Conservation (phyloP, 805 yeast species). For the Monosporozyma servazzii region DNA sequence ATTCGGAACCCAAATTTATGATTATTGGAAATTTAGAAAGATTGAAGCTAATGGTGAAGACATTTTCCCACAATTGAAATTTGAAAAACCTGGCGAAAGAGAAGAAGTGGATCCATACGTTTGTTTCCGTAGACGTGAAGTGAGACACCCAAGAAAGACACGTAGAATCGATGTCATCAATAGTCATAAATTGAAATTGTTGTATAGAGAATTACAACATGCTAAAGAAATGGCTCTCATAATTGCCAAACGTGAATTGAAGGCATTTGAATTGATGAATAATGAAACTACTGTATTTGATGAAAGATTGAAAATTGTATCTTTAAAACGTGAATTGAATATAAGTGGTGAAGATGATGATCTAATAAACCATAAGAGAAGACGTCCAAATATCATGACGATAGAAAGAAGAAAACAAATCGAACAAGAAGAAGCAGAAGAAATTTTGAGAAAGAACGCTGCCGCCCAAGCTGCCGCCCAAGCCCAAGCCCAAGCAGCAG, state of each 20-base stretch:
- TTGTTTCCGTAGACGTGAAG: slow-evolving; percentile 91
- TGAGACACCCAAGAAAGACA: slow-evolving; percentile 91
- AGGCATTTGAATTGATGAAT: slow-evolving; percentile 42
- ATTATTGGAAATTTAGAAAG: slow-evolving; percentile 75
- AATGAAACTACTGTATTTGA: slow-evolving; percentile 62
- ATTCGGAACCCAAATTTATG: slow-evolving; percentile 62
- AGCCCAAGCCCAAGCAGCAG: slow-evolving; percentile 11
- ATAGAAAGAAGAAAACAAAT: slow-evolving; percentile 13
- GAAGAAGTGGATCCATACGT: slow-evolving; percentile 93
- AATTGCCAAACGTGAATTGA: slow-evolving; percentile 56
- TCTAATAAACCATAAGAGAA: slow-evolving; percentile 67
- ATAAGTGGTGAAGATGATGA: slow-evolving; percentile 81
- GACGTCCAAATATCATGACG: slow-evolving; percentile 26
- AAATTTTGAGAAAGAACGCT: slow-evolving; percentile 7
- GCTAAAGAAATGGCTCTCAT: slow-evolving; percentile 61
- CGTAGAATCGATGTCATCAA: slow-evolving; percentile 89
- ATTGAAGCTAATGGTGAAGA: slow-evolving; percentile 59
- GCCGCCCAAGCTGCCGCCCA: slow-evolving; percentile 13
- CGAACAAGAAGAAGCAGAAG: slow-evolving; percentile 8
- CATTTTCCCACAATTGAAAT: slow-evolving; percentile 66
- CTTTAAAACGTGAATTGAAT: slow-evolving; percentile 63
- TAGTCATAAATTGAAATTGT: slow-evolving; percentile 66
- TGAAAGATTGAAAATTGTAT: slow-evolving; percentile 61
- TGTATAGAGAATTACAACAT: slow-evolving; percentile 67
- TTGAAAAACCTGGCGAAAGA: slow-evolving; percentile 80